phyloP scores from a whole-genome alignment of 2,329 filamentous ascomycete genomes.

The Xylaria sp. region DNA sequence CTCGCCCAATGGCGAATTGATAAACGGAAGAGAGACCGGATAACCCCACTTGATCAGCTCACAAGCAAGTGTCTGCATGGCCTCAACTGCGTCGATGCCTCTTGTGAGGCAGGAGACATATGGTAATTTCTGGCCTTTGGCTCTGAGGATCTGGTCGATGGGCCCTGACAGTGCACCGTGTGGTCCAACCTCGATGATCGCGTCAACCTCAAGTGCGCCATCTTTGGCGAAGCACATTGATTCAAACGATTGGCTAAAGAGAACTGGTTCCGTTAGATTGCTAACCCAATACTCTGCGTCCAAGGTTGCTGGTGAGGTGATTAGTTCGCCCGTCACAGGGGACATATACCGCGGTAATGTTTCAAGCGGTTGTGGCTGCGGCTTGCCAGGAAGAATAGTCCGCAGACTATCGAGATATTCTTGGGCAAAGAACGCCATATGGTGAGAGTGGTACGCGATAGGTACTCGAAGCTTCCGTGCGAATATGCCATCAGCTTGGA shows the following conservation, averaged over 20 bases:
- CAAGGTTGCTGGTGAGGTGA: constrained; percentile 32
- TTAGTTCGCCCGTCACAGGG: constrained; percentile 44
- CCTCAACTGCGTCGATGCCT: constrained; percentile 38
- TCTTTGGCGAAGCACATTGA: constrained; percentile 25
- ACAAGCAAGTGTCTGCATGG: constrained; percentile 42
- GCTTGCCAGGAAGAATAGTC: background rate
- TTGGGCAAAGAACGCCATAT: constrained; percentile 43
- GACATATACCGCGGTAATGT: constrained; percentile 38
- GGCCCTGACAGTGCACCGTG: constrained; percentile 48
- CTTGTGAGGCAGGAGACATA: constrained; percentile 39
- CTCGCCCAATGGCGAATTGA: constrained; percentile 30
- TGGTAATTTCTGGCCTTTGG: constrained; percentile 27
- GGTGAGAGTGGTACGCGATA: constrained; percentile 49
- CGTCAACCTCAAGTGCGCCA: constrained; percentile 32
- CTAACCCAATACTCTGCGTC: constrained; percentile 33
- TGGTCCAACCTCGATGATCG: constrained; percentile 50
- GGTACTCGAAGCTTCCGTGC: constrained; percentile 43
- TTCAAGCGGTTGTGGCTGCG: background rate
- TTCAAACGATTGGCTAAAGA: constrained; percentile 38
- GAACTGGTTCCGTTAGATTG: constrained; percentile 47
- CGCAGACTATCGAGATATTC: constrained; percentile 38
- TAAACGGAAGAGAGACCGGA: constrained; percentile 27
- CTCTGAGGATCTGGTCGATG: constrained; percentile 46
- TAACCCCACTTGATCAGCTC: constrained; percentile 42
- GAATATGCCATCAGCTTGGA: constrained; percentile 40